phyloP scores from a whole-genome alignment of 2,329 filamentous ascomycete genomes.

The Clarireedia homoeocarpa region DNA sequence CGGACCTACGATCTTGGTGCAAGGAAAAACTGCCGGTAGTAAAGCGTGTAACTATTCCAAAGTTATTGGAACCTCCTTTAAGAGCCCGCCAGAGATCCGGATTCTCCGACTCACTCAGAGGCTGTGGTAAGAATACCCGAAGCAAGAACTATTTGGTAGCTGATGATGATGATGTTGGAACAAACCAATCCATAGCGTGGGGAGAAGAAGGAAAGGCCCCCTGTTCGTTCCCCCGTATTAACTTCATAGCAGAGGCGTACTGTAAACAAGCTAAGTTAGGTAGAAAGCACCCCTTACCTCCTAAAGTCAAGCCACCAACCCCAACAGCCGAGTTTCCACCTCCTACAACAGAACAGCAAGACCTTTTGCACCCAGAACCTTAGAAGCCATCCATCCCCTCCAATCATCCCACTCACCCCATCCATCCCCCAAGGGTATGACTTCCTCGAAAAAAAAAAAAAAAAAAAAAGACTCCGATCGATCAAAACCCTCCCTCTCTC shows the following conservation, averaged over 20 bases:
- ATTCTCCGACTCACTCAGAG: constrained; percentile 8
- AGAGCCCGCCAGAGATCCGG: constrained; percentile 14
- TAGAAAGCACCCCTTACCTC: constrained; percentile 11
- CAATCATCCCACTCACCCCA: constrained; percentile 24
- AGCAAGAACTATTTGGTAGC: constrained; percentile 14
- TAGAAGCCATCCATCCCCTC: constrained; percentile 29
- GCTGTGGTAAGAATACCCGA: constrained; percentile 10
- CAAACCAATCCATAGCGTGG: constrained; percentile 12
- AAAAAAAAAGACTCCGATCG: constrained; percentile 32
- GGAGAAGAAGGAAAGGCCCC: constrained; percentile 19
- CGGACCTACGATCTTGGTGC: background rate
- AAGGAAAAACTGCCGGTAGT: constrained; percentile 8
- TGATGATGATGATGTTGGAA: constrained; percentile 16
- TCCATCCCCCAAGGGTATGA: constrained; percentile 21
- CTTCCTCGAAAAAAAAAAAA: constrained; percentile 14
- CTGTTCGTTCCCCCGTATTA: background rate
- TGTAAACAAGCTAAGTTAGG: constrained; percentile 12
- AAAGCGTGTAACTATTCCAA: constrained; percentile 15
- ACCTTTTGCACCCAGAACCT: constrained; percentile 20
- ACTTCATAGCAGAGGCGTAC: background rate
- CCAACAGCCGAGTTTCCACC: constrained; percentile 28
- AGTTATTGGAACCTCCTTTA: constrained; percentile 18
- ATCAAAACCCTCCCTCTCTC: constrained; percentile 40
- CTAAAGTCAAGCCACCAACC: constrained; percentile 19
- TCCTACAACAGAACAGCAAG: constrained; percentile 33